A percentile compares a stretch with the other conserved stretches of the same genome.
These are phyloP conservation scores for Madurella mycetomatis DNA, from an alignment of 2,329 filamentous ascomycete species.

Conservation along the genomic window DNA sequence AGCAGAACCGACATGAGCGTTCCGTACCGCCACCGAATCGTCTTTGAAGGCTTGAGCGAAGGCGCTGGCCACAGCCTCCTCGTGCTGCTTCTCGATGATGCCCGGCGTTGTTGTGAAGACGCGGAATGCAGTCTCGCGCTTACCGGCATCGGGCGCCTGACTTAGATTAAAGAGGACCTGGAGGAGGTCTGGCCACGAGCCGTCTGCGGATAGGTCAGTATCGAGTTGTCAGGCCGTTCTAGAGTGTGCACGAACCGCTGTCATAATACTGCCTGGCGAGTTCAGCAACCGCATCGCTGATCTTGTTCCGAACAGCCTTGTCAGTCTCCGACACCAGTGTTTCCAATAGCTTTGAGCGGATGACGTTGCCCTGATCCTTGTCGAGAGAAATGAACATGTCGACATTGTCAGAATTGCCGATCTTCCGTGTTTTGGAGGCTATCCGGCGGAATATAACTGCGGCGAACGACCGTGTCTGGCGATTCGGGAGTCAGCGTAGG, in stretches of 20 bases:
- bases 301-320: constrained; percentile 80
- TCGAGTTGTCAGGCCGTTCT: neutral
- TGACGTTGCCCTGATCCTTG: constrained; percentile 67
- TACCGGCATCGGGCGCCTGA: constrained; percentile 74
- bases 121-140: constrained; percentile 88
- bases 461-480: constrained; percentile 80
- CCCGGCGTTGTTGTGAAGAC: constrained; percentile 93
- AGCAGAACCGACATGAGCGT: no score
- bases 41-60: constrained; percentile 93
- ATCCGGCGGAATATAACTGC: constrained; percentile 94
- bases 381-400: constrained; percentile 83
- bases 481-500: constrained; percentile 3
- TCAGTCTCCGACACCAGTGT: constrained; percentile 69
- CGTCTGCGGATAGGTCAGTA: constrained; percentile 47
- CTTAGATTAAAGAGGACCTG: constrained; percentile 83
- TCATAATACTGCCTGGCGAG: constrained; percentile 93
- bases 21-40: constrained; percentile 67
- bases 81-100: constrained; percentile 94
- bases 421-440: constrained; percentile 81
- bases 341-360: constrained; percentile 79
- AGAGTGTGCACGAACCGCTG: constrained; percentile 58
- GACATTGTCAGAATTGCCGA: constrained; percentile 62
- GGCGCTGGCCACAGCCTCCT: constrained; percentile 80
- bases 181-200: constrained; percentile 86
- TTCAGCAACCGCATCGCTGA: constrained; percentile 96